Evolutionary conservation across 371 early-diverging fungal genomes (phyloP).

Genomic region (Syncephalastrum sp.): DNA sequence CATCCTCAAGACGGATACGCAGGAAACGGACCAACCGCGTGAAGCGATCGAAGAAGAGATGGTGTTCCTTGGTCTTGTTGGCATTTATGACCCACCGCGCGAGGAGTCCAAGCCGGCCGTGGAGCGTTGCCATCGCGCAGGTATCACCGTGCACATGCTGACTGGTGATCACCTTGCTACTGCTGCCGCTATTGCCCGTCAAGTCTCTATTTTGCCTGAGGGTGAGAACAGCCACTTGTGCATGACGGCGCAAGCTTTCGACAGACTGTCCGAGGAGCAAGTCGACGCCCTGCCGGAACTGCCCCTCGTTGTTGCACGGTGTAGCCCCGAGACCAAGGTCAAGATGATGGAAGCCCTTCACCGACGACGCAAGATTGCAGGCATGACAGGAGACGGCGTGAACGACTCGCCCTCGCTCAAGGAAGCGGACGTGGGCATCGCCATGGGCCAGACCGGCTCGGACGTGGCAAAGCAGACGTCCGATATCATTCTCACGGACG

Average conservation of each 20-base stretch:
- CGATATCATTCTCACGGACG: conserved; percentile 87
- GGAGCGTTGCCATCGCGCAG: conserved; percentile 82
- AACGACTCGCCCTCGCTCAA: conserved; percentile 93
- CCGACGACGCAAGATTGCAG: conserved; percentile 66
- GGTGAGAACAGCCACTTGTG: conserved; percentile 49
- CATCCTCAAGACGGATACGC: conserved; percentile 53
- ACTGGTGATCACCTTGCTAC: conserved; percentile 91
- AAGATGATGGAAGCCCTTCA: conserved; percentile 96
- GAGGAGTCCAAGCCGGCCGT: conserved; percentile 76
- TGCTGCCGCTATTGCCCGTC: conserved; percentile 88
- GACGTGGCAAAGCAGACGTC: conserved; percentile 93
- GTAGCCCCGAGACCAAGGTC: conserved; percentile 95
- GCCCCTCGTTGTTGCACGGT: conserved; percentile 92
- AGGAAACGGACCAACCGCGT: conserved; percentile 55
- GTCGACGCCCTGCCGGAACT: conserved; percentile 78
- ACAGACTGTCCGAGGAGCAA: conserved; percentile 81
- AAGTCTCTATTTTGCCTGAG: conserved; percentile 80
- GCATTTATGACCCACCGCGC: conserved; percentile 93
- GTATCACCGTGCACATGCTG: conserved; percentile 88
- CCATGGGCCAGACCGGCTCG: conserved; percentile 90
- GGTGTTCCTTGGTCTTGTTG: conserved; percentile 87
- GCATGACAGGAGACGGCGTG: conserved; percentile 92
- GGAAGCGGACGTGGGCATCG: conserved; percentile 89
- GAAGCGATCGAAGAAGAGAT: conserved; percentile 72
- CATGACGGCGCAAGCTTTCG: conserved; percentile 86